phyloP scores from a whole-genome alignment of 208 protist genomes.

The Trypanosoma platydactyli region DNA sequence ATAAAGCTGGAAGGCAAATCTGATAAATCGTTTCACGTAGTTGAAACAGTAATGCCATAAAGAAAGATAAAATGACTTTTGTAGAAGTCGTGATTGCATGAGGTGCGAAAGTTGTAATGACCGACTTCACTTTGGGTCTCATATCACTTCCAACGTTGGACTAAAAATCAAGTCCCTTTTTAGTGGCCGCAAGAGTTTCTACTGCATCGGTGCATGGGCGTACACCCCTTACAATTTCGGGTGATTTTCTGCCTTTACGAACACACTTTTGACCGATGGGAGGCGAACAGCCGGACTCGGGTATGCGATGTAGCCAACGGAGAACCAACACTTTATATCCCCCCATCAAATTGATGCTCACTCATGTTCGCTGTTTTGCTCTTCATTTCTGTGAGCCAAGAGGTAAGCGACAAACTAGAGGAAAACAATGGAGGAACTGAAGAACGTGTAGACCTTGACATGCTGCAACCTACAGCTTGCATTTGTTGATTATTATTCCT shows the following conservation, averaged over 20 bases:
- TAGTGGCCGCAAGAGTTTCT: slow-evolving; percentile 10
- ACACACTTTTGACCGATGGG: slow-evolving; percentile 7
- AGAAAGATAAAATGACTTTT: slow-evolving; percentile 18
- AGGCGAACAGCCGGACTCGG: slow-evolving; percentile 6
- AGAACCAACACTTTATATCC: slow-evolving; percentile 1
- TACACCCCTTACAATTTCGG: slow-evolving; percentile 7
- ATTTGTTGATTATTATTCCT: neutral
- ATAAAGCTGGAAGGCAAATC: slow-evolving; percentile 1
- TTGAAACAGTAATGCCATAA: slow-evolving; percentile 15
- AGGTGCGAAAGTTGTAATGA: slow-evolving; percentile 14
- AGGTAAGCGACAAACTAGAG: neutral
- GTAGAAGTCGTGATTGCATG: slow-evolving; percentile 6
- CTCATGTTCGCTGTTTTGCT: too few relatives aligned
- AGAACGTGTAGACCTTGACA: too few relatives aligned
- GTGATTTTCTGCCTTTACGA: slow-evolving; percentile 14
- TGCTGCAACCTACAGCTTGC: too few relatives aligned
- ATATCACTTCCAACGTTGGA: neutral
- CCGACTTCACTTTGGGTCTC: slow-evolving; percentile 6
- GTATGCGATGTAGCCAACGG: neutral
- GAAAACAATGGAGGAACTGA: too few relatives aligned
- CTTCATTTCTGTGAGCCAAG: too few relatives aligned
- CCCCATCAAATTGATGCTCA: slow-evolving; percentile 1
- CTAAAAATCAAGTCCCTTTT: slow-evolving; percentile 14
- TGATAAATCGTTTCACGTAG: slow-evolving; percentile 19
- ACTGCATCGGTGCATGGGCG: slow-evolving; percentile 3